Percentiles rank a stretch among this genome's conserved stretches.
These are phyloP conservation scores for Aspergillus caelatus DNA, from an alignment of 2,329 filamentous ascomycete species.

Conservation along the genomic window DNA sequence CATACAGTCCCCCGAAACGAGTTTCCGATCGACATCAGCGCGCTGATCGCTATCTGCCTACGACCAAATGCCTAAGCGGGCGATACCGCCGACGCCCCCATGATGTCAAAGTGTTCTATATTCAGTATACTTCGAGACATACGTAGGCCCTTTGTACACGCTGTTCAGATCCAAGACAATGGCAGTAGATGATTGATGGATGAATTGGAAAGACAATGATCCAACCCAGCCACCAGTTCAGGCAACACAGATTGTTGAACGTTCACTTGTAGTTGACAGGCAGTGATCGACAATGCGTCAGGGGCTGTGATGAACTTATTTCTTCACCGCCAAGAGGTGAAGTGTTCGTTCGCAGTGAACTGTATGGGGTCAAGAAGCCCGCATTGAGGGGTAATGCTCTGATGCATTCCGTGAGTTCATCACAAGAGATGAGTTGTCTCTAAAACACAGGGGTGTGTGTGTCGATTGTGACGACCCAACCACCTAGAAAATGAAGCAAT, in stretches of 20 bases:
- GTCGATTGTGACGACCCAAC: background rate
- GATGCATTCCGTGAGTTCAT: background rate
- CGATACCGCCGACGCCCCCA: background rate
- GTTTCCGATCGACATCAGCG: background rate
- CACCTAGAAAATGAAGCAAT: background rate
- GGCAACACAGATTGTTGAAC: background rate
- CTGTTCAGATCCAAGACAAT: background rate
- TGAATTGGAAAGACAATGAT: background rate
- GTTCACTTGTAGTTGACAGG: background rate
- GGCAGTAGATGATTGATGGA: background rate
- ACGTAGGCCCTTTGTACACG: background rate
- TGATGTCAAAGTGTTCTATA: background rate
- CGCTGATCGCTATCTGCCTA: conserved; percentile 3
- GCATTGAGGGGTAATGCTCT: background rate
- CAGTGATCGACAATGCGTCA: conserved; percentile 12
- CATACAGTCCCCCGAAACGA: conserved; percentile 2
- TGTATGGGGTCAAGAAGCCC: background rate
- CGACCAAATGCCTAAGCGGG: background rate
- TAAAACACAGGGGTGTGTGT: background rate
- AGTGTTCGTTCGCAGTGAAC: background rate
- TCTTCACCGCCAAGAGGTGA: conserved; percentile 5
- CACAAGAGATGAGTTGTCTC: background rate
- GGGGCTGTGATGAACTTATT: conserved; percentile 5
- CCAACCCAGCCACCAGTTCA: background rate
- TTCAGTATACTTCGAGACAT: background rate